Percentiles rank a stretch among this genome's conserved stretches.
These are phyloP conservation scores for Dipodascus geniculatus DNA, from an alignment of 805 yeast genomes.

Conservation along the genomic window DNA sequence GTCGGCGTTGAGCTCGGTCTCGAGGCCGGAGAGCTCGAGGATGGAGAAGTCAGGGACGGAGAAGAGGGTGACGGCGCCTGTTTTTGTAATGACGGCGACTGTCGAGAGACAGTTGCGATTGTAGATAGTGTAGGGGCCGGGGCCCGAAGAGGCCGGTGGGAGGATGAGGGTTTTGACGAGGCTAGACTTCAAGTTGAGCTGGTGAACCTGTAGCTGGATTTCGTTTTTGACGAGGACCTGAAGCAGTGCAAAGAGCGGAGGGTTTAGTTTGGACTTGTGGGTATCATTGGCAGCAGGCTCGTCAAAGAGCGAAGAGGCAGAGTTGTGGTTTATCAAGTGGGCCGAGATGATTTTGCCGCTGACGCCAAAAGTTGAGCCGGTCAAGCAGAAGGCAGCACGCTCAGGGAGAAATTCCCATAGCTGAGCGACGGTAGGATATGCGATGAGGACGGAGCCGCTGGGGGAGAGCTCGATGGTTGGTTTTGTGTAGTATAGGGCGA, in stretches of 20 bases:
- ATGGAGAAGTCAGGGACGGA: conserved; percentile 7
- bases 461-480: background rate
- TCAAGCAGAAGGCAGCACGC: conserved; percentile 3
- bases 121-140: conserved; percentile 10
- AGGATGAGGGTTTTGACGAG: conserved; percentile 8
- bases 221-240: conserved; percentile 4
- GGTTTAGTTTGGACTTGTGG: background rate
- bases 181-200: conserved; percentile 1
- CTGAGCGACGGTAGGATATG: conserved; percentile 9
- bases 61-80: conserved; percentile 15
- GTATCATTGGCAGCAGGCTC: background rate
- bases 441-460: conserved; percentile 7
- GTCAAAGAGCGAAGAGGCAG: background rate
- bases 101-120: conserved; percentile 5
- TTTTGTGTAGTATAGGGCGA: background rate
- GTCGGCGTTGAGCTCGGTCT: conserved; percentile 17
- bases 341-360: conserved; percentile 9
- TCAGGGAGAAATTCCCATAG: conserved; percentile 9
- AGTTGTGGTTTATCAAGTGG: background rate
- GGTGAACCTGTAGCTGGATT: conserved; percentile 6
- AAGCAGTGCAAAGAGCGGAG: conserved; percentile 3
- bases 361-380: conserved; percentile 9
- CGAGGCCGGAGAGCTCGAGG: conserved; percentile 12
- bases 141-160: conserved; percentile 11
- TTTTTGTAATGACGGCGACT: conserved; percentile 13